Evolutionary conservation across 164 flowering plant species (phyloP), one percentile per base, ranked within the genome.

Genomic region (Aristolochia contorta): DNA sequence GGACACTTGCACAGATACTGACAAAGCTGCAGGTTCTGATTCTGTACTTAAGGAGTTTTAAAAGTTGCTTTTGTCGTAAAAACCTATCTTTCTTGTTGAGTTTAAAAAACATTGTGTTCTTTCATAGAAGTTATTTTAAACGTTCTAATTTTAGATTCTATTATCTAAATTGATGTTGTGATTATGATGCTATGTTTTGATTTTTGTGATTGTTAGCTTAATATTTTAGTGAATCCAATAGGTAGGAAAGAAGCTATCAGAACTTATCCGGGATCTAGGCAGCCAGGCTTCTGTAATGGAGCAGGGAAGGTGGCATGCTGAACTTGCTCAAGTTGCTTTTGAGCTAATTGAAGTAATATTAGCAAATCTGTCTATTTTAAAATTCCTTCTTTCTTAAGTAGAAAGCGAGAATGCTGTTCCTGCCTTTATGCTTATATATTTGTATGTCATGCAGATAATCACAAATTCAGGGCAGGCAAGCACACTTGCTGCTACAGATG

Each of bases 391-490:
- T 2, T 27, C 30, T 27, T 2, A 27, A 27, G 30, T 27, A 27
- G 5, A 27, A 2, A 27, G 2, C 5, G 30, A 6, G 12, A 7
- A 15, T 49, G 1, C 6, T 49, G 19, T 49, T 21, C 19, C 2
- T 49, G 53, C 19, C 1, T 53, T 32, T 53, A 9, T 16, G 5
- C 27, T n/a, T 16, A 22, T 53, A 3, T 23, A 22, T 22, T 53
- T 46, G 14, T 55, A 6, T 45, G 5, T 65, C 6, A 47, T 71
- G 68, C 58, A 94, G 99, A 82, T 94, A 69, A 96, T 94, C 33
- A 94, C 99, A 41, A 89, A 86, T 75, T 94, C 95, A 0, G 99
- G 99, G 33, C 93, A 96, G 65, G 96, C 97, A 33, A 90, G 91
- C 76, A 83, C 95, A 30, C 68, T 91, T 58, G 95, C 93, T 21